These are phyloP conservation scores for Cyclotella cryptica DNA, from an alignment of 108 stramenopile species.

Conservation along the genomic window DNA sequence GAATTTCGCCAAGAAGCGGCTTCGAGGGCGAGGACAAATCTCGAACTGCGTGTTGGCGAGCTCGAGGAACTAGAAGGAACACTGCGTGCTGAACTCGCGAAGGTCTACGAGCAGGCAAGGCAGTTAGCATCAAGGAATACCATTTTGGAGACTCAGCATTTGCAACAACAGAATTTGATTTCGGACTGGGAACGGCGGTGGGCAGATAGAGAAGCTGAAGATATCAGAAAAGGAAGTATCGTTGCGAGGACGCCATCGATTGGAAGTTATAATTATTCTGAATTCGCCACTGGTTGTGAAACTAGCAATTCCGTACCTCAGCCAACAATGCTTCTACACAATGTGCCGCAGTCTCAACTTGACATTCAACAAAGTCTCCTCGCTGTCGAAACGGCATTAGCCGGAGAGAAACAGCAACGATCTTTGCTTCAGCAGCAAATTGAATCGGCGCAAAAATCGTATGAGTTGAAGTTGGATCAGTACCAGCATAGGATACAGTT, in stretches of 20 bases:
- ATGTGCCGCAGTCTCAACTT: slow-evolving; percentile 29
- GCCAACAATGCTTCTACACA: slow-evolving; percentile 15
- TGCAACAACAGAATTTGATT: slow-evolving; percentile 46
- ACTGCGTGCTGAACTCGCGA: slow-evolving; percentile 55
- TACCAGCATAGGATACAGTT: slow-evolving; percentile 62
- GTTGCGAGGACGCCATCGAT: slow-evolving; percentile 14
- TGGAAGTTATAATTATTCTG: slow-evolving; percentile 49
- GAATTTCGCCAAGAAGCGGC: slow-evolving; percentile 53
- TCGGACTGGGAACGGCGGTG: slow-evolving; percentile 45
- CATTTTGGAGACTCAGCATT: slow-evolving; percentile 42
- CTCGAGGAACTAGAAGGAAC: slow-evolving; percentile 77
- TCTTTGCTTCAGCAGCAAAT: slow-evolving; percentile 35
- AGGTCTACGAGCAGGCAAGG: slow-evolving; percentile 54
- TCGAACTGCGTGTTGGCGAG: slow-evolving; percentile 80
- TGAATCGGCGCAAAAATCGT: slow-evolving; percentile 49
- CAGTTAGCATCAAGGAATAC: slow-evolving; percentile 56
- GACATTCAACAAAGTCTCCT: slow-evolving; percentile 38
- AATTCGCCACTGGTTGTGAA: slow-evolving; percentile 14
- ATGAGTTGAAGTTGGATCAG: slow-evolving; percentile 65
- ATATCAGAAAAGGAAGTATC: slow-evolving; percentile 27
- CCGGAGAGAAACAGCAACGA: slow-evolving; percentile 36
- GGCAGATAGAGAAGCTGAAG: slow-evolving; percentile 32
- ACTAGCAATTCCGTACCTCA: background rate
- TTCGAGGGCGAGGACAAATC: slow-evolving; percentile 56
- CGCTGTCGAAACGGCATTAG: slow-evolving; percentile 55